These are phyloP conservation scores for Kewa caespitosa DNA, from an alignment of 179 eudicot species.

Conservation along the genomic window DNA sequence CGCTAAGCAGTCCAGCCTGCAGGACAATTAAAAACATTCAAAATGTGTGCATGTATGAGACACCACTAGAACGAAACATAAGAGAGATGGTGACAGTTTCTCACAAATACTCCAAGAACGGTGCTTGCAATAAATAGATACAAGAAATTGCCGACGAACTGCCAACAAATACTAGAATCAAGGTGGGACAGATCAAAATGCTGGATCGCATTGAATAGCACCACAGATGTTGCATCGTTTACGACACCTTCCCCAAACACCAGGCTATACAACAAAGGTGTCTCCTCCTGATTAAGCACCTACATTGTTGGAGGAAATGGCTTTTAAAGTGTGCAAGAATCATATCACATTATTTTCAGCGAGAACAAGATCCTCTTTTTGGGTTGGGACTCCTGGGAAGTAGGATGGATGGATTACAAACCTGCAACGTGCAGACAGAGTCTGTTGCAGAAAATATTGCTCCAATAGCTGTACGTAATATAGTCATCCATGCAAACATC, in stretches of 20 bases:
- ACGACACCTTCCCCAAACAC: conserved; percentile 36
- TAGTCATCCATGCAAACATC: neutral
- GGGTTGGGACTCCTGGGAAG: too few relatives aligned
- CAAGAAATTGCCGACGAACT: conserved; percentile 27
- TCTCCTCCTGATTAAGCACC: conserved; percentile 35
- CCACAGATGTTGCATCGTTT: conserved; percentile 34
- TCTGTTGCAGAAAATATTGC: conserved; percentile 38
- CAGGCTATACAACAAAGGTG: conserved; percentile 29
- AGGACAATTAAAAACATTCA: conserved; percentile 17
- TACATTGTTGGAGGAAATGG: neutral
- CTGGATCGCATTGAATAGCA: conserved; percentile 35
- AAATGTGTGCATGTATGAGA: neutral
- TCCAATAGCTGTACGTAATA: conserved; percentile 28
- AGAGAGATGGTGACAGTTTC: conserved; percentile 12
- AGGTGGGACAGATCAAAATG: conserved; percentile 29
- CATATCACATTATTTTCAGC: neutral
- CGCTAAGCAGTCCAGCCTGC: conserved; percentile 78
- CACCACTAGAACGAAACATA: neutral
- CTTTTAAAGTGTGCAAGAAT: neutral
- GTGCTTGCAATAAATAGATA: conserved; percentile 32
- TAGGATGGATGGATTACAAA: neutral
- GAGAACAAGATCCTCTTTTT: neutral
- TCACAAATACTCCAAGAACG: conserved; percentile 27
- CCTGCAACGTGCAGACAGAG: conserved; percentile 37
- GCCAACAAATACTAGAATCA: conserved; percentile 30